Evolutionary conservation across 2,329 filamentous ascomycete genomes (phyloP).

Genomic region (Talaromyces sp.): DNA sequence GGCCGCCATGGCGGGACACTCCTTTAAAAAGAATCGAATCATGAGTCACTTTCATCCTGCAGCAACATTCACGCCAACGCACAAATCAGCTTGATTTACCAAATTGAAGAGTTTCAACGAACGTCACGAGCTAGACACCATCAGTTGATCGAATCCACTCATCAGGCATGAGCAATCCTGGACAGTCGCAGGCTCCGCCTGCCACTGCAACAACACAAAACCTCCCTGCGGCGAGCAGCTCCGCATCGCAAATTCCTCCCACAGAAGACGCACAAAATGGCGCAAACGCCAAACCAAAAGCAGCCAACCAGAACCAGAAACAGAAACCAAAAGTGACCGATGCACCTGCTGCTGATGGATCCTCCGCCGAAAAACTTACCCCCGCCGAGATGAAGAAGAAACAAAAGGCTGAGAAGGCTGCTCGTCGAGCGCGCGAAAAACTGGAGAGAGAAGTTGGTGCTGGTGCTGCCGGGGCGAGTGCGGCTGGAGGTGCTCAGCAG

Average conservation of each 20-base stretch:
- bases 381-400: slow-evolving; percentile 77
- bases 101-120: background rate
- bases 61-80: background rate
- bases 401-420: slow-evolving; percentile 86
- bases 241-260: slow-evolving; percentile 5
- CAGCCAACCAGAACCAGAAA: background rate
- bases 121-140: background rate
- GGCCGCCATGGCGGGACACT: slow-evolving; percentile 1
- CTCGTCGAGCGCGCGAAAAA: slow-evolving; percentile 69
- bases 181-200: slow-evolving; percentile 6
- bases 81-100: background rate
- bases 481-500: slow-evolving; percentile 6
- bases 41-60: slow-evolving; percentile 5
- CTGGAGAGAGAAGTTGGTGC: slow-evolving; percentile 40
- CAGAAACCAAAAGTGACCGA: slow-evolving; percentile 15
- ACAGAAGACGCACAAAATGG: background rate
- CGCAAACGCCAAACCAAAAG: background rate
- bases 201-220: slow-evolving; percentile 4
- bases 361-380: slow-evolving; percentile 32
- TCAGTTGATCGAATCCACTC: background rate
- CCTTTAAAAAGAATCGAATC: background rate
- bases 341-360: slow-evolving; percentile 18
- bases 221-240: slow-evolving; percentile 1
- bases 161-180: slow-evolving; percentile 11
- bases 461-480: slow-evolving; percentile 25